Conservation (phyloP, 2,329 filamentous ascomycete genomes). For the Diaporthe amygdali region DNA sequence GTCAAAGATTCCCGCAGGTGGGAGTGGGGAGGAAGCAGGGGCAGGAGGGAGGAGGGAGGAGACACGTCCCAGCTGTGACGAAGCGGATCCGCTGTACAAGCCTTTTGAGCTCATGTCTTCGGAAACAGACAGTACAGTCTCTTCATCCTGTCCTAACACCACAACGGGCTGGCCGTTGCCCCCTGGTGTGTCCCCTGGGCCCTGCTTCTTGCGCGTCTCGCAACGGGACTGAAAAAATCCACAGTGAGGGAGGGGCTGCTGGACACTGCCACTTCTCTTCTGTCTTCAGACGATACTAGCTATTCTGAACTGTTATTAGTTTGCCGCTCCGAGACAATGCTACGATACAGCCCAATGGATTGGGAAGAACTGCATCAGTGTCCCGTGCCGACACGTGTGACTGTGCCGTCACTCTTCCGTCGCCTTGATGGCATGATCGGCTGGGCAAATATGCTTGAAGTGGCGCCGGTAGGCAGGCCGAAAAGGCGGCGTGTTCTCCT, state of each 20-base stretch:
- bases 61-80: conserved; percentile 5
- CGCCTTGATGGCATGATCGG: conserved; percentile 3
- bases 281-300: neutral
- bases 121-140: conserved; percentile 1
- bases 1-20: conserved; percentile 14
- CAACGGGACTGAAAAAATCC: conserved; percentile 9
- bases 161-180: conserved; percentile 17
- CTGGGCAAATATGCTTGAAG: neutral
- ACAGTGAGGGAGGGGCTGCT: conserved; percentile 20
- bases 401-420: conserved; percentile 8
- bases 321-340: neutral
- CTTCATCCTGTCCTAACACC: neutral
- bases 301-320: neutral
- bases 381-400: neutral
- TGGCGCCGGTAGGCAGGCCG: neutral
- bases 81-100: conserved; percentile 24
- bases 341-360: neutral
- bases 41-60: conserved; percentile 16
- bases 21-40: conserved; percentile 14
- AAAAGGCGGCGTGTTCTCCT: conserved; percentile 7
- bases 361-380: neutral
- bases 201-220: conserved; percentile 24
- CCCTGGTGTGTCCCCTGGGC: conserved; percentile 16
- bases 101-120: conserved; percentile 11
- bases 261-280: conserved; percentile 22